Percentiles rank a stretch among this genome's conserved stretches.
Evolutionary conservation across 768 basidiomycete species (phyloP).

Genomic region (Mycena haematopus): DNA sequence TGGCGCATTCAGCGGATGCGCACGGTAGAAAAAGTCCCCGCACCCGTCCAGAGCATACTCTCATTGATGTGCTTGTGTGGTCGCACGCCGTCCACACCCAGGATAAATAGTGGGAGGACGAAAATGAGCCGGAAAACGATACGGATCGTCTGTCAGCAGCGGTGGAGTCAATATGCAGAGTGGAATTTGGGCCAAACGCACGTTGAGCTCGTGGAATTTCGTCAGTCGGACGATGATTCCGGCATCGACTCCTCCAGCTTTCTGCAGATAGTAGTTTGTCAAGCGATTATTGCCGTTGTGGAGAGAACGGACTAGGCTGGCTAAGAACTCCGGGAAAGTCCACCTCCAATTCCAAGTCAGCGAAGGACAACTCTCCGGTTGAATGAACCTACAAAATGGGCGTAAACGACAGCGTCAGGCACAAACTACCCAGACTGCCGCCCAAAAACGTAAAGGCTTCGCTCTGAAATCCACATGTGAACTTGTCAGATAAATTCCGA

Average conservation of each 20-base stretch:
- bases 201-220: slow-evolving; percentile 84
- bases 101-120: slow-evolving; percentile 63
- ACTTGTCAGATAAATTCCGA: not conserved
- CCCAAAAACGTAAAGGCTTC: slow-evolving; percentile 75
- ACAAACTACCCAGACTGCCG: slow-evolving; percentile 73
- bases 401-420: slow-evolving; percentile 75
- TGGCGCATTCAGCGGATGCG: not conserved
- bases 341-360: slow-evolving; percentile 45
- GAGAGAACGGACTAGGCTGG: slow-evolving; percentile 54
- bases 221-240: slow-evolving; percentile 72
- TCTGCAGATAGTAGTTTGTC: slow-evolving; percentile 43
- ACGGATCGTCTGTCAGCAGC: slow-evolving; percentile 60
- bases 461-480: slow-evolving; percentile 46
- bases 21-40: not conserved
- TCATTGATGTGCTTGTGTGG: slow-evolving; percentile 71
- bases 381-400: slow-evolving; percentile 66
- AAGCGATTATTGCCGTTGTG: not conserved
- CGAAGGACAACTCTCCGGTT: slow-evolving; percentile 4
- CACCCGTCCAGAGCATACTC: slow-evolving; percentile 59
- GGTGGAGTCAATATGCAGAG: not conserved
- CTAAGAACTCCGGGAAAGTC: slow-evolving; percentile 70
- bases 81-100: slow-evolving; percentile 72
- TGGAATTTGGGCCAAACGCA: slow-evolving; percentile 36
- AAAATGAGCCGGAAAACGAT: slow-evolving; percentile 80
- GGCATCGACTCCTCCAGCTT: slow-evolving; percentile 64